Base-by-base conservation (phyloP, 352 stramenopile species). In the Pythium monospermum region DNA sequence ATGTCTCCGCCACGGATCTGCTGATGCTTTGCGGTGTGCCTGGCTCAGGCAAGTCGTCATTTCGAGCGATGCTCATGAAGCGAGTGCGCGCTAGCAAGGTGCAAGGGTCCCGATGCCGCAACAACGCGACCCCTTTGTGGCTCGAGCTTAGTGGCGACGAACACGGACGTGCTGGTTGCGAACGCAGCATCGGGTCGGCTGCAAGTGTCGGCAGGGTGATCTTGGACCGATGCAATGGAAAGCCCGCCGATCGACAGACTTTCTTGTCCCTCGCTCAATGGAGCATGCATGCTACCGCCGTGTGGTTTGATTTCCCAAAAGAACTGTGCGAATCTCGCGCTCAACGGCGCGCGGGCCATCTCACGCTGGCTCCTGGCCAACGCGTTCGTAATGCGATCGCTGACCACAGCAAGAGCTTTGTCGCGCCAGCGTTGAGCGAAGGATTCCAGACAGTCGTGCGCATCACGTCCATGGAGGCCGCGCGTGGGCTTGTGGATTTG, bases 11-110 rank as follows among this genome's bases (percentile, higher is more conserved):
- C 1, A 74, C 68, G 1, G 76, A 87, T 46, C 38, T 87, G 7
- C 64, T 87, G 11, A 36, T 87, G 15, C 57, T 87, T 7, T 87
- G 73, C 43, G 76, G 76, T 2, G 39, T 84, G 16, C 76, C 76
- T 2, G 75, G 76, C 3, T 75, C 72, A 0, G 76, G 76, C 0
- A 87, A 87, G 43, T 79, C 70, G 31, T 79, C 76, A n/a, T 87
- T 87, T 35, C 64, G 73, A 19, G 37, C 36, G 16, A 71, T 73
- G 23, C 48, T 87, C 4, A 45, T 66, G 31, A 83, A 84, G 30
- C 71, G 68, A 1, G 48, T 28, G 4, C 38, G 31, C 1, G 70
- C 61, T 1, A 55, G 59, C 7, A 26, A 49, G 18, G 36, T 47
- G 6, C 38, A 26, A 25, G 12, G 28, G 5, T 45, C 49, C n/a